These are phyloP conservation scores for Dentipellis fragilis DNA, from an alignment of 768 basidiomycete species.

Conservation along the genomic window DNA sequence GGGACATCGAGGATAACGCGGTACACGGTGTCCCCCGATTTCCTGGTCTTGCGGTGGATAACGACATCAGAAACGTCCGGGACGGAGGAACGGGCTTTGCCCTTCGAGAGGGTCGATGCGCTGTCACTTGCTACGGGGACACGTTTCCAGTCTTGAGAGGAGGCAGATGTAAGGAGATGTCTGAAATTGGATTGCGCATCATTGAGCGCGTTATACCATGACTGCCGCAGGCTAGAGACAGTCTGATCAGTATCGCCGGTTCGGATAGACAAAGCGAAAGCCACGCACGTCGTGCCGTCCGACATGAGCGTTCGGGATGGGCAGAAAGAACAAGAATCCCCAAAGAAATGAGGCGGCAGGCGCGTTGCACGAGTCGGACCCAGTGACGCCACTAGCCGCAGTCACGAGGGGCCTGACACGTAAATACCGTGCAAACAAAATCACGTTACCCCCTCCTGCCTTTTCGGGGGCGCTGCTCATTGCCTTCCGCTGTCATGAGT, in stretches of 20 bases:
- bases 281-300: conserved; percentile 51
- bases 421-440: background rate
- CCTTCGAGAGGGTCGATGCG: conserved; percentile 39
- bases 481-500: background rate
- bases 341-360: conserved; percentile 2
- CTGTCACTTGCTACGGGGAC: conserved; percentile 38
- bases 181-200: conserved; percentile 72
- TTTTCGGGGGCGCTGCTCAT: background rate
- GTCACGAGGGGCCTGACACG: conserved; percentile 5
- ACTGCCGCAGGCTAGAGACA: conserved; percentile 58
- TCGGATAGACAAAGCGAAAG: background rate
- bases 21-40: conserved; percentile 69
- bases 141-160: conserved; percentile 74
- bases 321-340: background rate
- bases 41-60: conserved; percentile 63
- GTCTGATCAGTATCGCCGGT: background rate
- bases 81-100: conserved; percentile 43
- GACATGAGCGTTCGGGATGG: conserved; percentile 6
- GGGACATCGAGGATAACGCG: conserved; percentile 76
- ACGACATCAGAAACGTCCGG: conserved; percentile 65
- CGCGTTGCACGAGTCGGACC: background rate
- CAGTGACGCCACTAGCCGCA: conserved; percentile 5
- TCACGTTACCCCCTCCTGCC: background rate
- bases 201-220: conserved; percentile 70
- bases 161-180: conserved; percentile 61